Conservation (phyloP, 2,329 filamentous ascomycete genomes). For the Colletotrichum tamarilloi region DNA sequence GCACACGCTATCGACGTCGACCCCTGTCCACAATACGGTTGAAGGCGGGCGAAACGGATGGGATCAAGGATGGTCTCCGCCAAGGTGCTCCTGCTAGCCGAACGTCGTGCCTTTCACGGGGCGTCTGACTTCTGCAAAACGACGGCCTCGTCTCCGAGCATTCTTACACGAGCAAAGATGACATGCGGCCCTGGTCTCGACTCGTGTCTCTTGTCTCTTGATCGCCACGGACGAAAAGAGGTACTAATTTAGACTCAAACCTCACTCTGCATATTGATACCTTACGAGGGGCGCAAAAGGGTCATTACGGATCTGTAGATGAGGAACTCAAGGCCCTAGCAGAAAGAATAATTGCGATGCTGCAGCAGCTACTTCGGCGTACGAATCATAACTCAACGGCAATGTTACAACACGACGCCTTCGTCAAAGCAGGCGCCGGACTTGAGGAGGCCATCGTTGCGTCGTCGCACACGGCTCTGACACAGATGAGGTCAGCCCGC, state of each 20-base stretch:
- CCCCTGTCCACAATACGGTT: slow-evolving; percentile 28
- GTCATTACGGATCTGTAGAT: neutral
- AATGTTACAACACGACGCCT: neutral
- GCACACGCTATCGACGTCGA: slow-evolving; percentile 27
- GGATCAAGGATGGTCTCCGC: slow-evolving; percentile 25
- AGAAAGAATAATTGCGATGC: neutral
- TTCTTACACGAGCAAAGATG: slow-evolving; percentile 11
- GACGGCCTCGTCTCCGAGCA: slow-evolving; percentile 14
- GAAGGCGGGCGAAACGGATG: slow-evolving; percentile 30
- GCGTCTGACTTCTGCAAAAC: slow-evolving; percentile 19
- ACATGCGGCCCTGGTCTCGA: neutral
- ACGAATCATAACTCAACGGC: neutral
- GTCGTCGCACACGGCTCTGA: slow-evolving; percentile 32
- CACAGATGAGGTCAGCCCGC: slow-evolving; percentile 38
- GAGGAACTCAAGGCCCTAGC: neutral
- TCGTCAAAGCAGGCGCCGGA: neutral
- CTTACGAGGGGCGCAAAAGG: neutral
- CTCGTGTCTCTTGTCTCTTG: slow-evolving; percentile 11
- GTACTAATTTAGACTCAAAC: slow-evolving; percentile 17
- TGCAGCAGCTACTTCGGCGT: neutral
- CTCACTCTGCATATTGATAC: neutral
- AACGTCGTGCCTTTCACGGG: slow-evolving; percentile 21
- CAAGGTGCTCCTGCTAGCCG: slow-evolving; percentile 19
- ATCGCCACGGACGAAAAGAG: slow-evolving; percentile 8
- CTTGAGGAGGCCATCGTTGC: slow-evolving; percentile 2